Base-by-base conservation (phyloP, 2,329 filamentous ascomycete species). In the Claviceps sp. region DNA sequence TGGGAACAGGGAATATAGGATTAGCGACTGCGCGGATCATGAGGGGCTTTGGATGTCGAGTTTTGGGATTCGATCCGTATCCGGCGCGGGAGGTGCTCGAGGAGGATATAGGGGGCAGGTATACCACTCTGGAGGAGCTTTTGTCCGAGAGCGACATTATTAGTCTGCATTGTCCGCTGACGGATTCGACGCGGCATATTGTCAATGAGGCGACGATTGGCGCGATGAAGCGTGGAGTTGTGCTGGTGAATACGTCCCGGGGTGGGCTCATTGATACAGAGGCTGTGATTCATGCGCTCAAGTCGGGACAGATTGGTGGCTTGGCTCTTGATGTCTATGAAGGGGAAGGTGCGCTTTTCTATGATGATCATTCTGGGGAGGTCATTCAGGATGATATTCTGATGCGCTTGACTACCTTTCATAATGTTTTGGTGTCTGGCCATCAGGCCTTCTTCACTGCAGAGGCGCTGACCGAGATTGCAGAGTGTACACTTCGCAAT, bases 361-460 rank as follows among this genome's bases (percentile, higher is more conserved):
- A 85, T 63, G 73, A 78, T 58, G 81, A 85, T 57, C 79, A 82
- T 59, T 82, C 79, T 5, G 73, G 70, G 14, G 74, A 81, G 56
- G 80, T 85, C 58, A 82, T 85, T 56, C 71, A 84, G 48, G 82
- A 86, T 60, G 81, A 85, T 58, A 70, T 76, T 52, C 68, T 86
- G 45, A 82, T 81, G 74, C 74, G 82, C 5, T 65, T 86, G 56
- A 78, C 82, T 66, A 84, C 81, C 0, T 85, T 85, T 59, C 82
- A 75, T 54, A 85, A 85, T 56, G 82, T 84, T 3, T 63, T 86
- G 45, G 68, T 86, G 54, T 82, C 76, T 56, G 81, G 82, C 0
- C 82, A 86, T 58, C 82, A 85, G 68, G 82, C 79, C 1, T 86
- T 85, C 66, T 82, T 86, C 59, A 85, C 82, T 5, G 68, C 76